A percentile compares a stretch with the other conserved stretches of the same genome.
phyloP scores from a whole-genome alignment of 768 basidiomycete species.

The Agrocybe praecox region DNA sequence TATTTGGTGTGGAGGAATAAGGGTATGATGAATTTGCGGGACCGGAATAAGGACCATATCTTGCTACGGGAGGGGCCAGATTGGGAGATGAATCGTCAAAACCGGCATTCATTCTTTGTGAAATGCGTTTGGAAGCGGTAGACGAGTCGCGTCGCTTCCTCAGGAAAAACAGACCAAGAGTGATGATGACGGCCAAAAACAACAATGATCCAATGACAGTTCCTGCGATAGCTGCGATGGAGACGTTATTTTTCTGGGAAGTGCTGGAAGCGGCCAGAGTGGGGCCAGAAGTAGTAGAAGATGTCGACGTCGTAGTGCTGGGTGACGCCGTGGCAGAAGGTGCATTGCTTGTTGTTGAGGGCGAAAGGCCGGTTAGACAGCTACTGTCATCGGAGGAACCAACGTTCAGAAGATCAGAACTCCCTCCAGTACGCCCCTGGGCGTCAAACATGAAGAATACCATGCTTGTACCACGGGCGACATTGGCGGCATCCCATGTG shows the following conservation, averaged over 20 bases:
- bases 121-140: constrained; percentile 18
- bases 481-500: constrained; percentile 55
- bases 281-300: constrained; percentile 1
- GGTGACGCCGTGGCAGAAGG: constrained; percentile 25
- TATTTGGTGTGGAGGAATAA: constrained; percentile 22
- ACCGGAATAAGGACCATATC: neutral
- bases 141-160: constrained; percentile 30
- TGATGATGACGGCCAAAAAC: constrained; percentile 52
- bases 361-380: constrained; percentile 56
- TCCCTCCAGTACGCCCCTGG: constrained; percentile 55
- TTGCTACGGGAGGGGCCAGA: constrained; percentile 15
- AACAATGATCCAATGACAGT: constrained; percentile 55
- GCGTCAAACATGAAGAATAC: constrained; percentile 60
- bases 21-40: constrained; percentile 16
- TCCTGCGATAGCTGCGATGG: constrained; percentile 51
- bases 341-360: constrained; percentile 44
- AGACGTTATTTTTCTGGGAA: constrained; percentile 20
- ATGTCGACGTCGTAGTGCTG: neutral
- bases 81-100: constrained; percentile 41
- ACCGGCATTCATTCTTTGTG: constrained; percentile 34
- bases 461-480: constrained; percentile 58
- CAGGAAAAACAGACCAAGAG: constrained; percentile 55
- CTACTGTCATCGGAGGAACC: constrained; percentile 45
- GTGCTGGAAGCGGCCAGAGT: constrained; percentile 9
- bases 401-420: constrained; percentile 54